phyloP scores from a whole-genome alignment of 257 asterid species.

The Striga asiatica region DNA sequence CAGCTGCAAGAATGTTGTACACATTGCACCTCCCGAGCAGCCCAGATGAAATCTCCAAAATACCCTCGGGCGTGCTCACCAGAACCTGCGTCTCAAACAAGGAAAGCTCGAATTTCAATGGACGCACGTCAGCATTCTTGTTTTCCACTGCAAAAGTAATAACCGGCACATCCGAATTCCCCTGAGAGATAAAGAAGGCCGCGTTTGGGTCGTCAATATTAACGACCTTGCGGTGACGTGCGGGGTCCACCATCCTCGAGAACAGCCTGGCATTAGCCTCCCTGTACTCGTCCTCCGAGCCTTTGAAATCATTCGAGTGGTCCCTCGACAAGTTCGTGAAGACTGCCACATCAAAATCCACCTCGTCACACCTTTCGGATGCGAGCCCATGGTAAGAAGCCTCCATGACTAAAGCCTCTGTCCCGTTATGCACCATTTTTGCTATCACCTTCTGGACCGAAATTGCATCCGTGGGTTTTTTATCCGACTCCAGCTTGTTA shows the following conservation, averaged over 20 bases:
- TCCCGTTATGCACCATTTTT: conserved; percentile 80
- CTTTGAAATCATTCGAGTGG: conserved; percentile 60
- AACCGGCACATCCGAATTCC: conserved; percentile 62
- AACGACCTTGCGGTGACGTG: conserved; percentile 69
- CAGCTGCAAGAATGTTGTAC: conserved; percentile 82
- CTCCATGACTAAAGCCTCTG: conserved; percentile 86
- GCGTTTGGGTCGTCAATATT: conserved; percentile 81
- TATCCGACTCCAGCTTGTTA: conserved; percentile 52
- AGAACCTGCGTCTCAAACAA: conserved; percentile 89
- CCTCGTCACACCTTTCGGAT: conserved; percentile 58
- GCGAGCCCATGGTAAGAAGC: conserved; percentile 59
- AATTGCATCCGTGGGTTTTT: conserved; percentile 54
- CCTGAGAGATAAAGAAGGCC: conserved; percentile 44
- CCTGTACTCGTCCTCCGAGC: conserved; percentile 60
- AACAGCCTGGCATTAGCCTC: conserved; percentile 60
- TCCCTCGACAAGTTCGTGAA: conserved; percentile 68
- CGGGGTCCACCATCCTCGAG: conserved; percentile 72
- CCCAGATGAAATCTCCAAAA: conserved; percentile 88
- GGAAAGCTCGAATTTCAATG: conserved; percentile 68
- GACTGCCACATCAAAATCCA: conserved; percentile 86
- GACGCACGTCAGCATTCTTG: conserved; percentile 75
- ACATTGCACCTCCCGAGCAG: conserved; percentile 84
- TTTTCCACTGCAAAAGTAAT: conserved; percentile 83
- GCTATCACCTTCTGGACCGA: conserved; percentile 82
- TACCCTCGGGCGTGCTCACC: conserved; percentile 85